phyloP scores from a whole-genome alignment of 2,329 filamentous ascomycete genomes.

The Claviceps spartinae region DNA sequence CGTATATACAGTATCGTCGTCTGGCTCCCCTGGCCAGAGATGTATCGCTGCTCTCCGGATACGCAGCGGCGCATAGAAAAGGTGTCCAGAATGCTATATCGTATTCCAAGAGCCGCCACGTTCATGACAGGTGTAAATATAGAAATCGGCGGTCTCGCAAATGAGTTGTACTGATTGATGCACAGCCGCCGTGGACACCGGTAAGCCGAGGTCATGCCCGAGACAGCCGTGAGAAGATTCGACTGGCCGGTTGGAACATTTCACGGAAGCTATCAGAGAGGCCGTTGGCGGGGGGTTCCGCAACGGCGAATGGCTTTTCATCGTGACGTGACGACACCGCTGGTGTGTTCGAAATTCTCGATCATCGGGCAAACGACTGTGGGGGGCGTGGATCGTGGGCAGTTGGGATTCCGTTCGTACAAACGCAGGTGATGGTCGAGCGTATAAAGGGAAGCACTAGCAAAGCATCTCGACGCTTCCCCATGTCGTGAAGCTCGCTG shows the following conservation, averaged over 20 bases:
- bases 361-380: constrained; percentile 43
- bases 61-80: neutral
- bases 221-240: constrained; percentile 21
- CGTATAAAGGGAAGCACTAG: too few relatives aligned
- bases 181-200: neutral
- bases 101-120: neutral
- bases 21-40: too few relatives aligned
- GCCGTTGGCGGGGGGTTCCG: constrained; percentile 31
- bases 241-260: constrained; percentile 44
- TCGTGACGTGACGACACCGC: constrained; percentile 65
- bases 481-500: neutral
- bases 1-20: neutral
- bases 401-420: neutral
- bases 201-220: neutral
- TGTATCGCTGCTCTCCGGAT: neutral
- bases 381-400: constrained; percentile 10
- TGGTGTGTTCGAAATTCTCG: constrained; percentile 52
- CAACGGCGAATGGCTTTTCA: constrained; percentile 48
- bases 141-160: neutral
- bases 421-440: neutral
- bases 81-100: neutral
- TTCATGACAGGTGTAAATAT: neutral
- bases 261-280: constrained; percentile 35
- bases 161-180: neutral
- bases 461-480: constrained; percentile 3